A percentile compares a stretch with the other conserved stretches of the same genome.
These are phyloP conservation scores for Suillus weaverae DNA, from an alignment of 768 basidiomycete genomes.

Conservation along the genomic window DNA sequence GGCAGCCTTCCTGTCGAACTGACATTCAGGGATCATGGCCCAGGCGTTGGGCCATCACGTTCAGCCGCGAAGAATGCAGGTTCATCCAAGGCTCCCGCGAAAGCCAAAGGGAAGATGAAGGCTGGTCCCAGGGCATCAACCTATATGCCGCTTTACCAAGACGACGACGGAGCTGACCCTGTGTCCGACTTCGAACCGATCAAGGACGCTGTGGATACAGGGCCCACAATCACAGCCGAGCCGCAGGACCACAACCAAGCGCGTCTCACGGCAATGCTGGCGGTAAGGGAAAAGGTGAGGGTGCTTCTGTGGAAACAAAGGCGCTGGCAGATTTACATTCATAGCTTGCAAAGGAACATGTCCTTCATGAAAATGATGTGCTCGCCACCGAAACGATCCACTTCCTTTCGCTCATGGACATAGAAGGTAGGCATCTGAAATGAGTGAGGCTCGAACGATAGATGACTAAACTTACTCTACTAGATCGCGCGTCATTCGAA, in stretches of 20 bases:
- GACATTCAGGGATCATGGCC: conserved; percentile 29
- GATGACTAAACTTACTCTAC: neutral
- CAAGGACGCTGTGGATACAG: conserved; percentile 13
- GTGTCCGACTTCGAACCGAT: conserved; percentile 19
- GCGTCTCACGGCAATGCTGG: neutral
- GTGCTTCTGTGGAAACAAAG: neutral
- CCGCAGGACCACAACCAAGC: neutral
- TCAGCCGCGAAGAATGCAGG: conserved; percentile 13
- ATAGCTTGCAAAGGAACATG: conserved; percentile 4
- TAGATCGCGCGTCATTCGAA: neutral
- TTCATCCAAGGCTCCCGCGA: conserved; percentile 6
- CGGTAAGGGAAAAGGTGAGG: neutral
- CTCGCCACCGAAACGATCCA: neutral
- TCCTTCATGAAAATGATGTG: neutral
- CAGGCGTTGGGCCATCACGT: conserved; percentile 7
- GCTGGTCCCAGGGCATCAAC: neutral
- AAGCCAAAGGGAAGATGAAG: conserved; percentile 24
- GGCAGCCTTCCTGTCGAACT: conserved; percentile 20
- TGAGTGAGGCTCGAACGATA: neutral
- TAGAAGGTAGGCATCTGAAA: neutral
- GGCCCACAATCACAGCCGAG: neutral
- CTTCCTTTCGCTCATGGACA: neutral
- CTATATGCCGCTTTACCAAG: conserved; percentile 21
- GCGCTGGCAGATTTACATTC: neutral
- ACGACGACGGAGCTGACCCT: conserved; percentile 29